Conservation (phyloP, 1,284 basidiomycete genomes). For the Trichosporon faecale region DNA sequence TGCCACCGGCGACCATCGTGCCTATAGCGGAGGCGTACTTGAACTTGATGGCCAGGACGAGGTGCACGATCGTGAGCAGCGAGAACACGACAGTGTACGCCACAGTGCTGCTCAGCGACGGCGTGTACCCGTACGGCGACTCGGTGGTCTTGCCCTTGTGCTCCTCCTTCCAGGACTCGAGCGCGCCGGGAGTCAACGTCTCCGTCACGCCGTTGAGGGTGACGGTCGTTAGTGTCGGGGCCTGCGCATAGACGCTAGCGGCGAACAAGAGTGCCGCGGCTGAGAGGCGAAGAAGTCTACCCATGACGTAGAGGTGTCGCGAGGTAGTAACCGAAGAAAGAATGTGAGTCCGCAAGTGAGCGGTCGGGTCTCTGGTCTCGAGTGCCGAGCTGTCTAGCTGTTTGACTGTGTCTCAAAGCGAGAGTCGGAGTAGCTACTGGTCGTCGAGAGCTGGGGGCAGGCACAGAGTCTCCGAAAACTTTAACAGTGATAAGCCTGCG, state of each 20-base stretch:
- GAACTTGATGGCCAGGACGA: slow-evolving; percentile 52
- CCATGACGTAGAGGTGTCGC: background rate
- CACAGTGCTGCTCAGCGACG: slow-evolving; percentile 21
- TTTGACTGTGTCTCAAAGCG: background rate
- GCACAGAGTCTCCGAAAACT: background rate
- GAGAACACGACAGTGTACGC: slow-evolving; percentile 37
- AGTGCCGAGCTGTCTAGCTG: background rate
- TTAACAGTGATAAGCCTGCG: background rate
- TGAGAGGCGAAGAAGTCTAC: background rate
- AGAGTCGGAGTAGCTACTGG: background rate
- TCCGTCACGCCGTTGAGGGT: background rate
- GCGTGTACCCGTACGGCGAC: slow-evolving; percentile 42
- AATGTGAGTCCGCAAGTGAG: background rate
- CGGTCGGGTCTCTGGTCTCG: background rate
- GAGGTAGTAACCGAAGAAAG: background rate
- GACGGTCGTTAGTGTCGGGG: background rate
- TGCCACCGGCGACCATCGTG: slow-evolving; percentile 57
- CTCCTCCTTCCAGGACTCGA: background rate
- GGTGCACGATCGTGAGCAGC: slow-evolving; percentile 52
- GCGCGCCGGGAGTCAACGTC: slow-evolving; percentile 62
- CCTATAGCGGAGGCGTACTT: slow-evolving; percentile 59
- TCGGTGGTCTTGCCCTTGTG: slow-evolving; percentile 17
- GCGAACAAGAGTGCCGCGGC: background rate
- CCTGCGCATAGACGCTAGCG: background rate
- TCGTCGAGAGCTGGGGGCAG: background rate